Percentiles rank a stretch among this genome's conserved stretches.
Conservation (phyloP, 1,139 yeast species). For the Protomyces macrosporus region DNA sequence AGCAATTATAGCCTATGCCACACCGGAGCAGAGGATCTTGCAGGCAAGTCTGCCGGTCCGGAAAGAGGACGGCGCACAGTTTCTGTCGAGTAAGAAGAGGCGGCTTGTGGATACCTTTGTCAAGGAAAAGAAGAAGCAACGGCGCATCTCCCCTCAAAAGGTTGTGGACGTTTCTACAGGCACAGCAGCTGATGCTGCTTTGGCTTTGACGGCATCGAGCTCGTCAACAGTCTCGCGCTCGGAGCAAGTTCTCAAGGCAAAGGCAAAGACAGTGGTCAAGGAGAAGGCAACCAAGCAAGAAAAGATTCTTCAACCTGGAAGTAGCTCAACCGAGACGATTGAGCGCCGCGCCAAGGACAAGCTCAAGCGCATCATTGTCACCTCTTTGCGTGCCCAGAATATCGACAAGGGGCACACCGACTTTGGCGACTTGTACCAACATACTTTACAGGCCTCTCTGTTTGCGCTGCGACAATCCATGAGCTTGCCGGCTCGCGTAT, state of each 20-base stretch:
- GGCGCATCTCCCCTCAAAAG: background rate
- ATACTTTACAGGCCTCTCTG: constrained; percentile 16
- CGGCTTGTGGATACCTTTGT: background rate
- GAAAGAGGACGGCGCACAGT: background rate
- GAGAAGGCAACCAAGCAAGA: background rate
- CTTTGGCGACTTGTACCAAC: constrained; percentile 15
- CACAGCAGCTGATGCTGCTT: background rate
- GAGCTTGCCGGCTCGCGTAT: background rate
- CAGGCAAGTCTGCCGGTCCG: background rate
- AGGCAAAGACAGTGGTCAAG: background rate
- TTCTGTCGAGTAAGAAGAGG: background rate
- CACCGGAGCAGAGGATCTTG: background rate
- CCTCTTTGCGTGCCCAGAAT: background rate
- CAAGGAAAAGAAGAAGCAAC: background rate
- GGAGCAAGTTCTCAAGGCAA: background rate
- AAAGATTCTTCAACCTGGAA: background rate
- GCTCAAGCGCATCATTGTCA: constrained; percentile 12
- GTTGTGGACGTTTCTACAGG: background rate
- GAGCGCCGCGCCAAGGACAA: constrained; percentile 12
- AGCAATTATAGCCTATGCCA: background rate
- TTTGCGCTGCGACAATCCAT: constrained; percentile 5
- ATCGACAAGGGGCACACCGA: background rate
- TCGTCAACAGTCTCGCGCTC: background rate
- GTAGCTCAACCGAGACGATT: background rate
- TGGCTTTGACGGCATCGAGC: background rate